These are phyloP conservation scores for Hyphodiscus sp. DNA, from an alignment of 2,329 filamentous ascomycete species.

Conservation along the genomic window DNA sequence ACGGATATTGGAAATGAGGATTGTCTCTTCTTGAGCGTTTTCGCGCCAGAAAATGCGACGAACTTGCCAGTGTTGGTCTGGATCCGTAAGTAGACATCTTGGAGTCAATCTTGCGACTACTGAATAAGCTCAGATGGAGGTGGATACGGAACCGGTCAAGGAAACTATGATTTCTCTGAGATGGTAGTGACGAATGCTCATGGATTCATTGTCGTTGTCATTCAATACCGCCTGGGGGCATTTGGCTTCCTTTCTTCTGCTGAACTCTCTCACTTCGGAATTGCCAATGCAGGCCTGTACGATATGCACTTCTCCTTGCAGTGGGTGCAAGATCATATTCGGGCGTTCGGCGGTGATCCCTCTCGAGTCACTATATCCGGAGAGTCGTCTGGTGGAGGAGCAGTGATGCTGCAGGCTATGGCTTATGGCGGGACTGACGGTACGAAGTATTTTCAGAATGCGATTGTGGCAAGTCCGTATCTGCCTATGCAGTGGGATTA, in stretches of 20 bases:
- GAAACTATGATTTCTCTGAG: conserved; percentile 27
- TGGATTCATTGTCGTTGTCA: conserved; percentile 39
- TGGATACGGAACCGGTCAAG: conserved; percentile 25
- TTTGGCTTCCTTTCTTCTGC: conserved; percentile 32
- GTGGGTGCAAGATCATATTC: conserved; percentile 48
- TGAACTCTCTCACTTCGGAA: conserved; percentile 9
- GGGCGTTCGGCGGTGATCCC: conserved; percentile 47
- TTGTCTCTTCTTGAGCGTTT: conserved; percentile 33
- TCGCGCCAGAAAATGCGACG: conserved; percentile 33
- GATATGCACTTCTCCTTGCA: conserved; percentile 46
- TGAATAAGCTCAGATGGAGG: conserved; percentile 34
- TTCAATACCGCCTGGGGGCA: conserved; percentile 23
- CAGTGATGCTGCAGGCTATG: conserved; percentile 40
- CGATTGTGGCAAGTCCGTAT: conserved; percentile 39
- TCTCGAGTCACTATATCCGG: conserved; percentile 47
- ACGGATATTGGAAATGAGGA: conserved; percentile 27
- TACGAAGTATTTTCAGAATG: conserved; percentile 7
- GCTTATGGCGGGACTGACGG: conserved; percentile 18
- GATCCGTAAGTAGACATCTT: conserved; percentile 27
- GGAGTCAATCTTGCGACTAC: conserved; percentile 11
- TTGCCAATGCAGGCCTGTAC: conserved; percentile 45
- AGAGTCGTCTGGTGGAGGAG: conserved; percentile 47
- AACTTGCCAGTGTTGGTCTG: conserved; percentile 34
- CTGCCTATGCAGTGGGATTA: conserved; percentile 46
- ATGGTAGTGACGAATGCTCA: conserved; percentile 43